Base-by-base conservation (phyloP, 2,329 filamentous ascomycete species). In the Colletotrichum sp. region DNA sequence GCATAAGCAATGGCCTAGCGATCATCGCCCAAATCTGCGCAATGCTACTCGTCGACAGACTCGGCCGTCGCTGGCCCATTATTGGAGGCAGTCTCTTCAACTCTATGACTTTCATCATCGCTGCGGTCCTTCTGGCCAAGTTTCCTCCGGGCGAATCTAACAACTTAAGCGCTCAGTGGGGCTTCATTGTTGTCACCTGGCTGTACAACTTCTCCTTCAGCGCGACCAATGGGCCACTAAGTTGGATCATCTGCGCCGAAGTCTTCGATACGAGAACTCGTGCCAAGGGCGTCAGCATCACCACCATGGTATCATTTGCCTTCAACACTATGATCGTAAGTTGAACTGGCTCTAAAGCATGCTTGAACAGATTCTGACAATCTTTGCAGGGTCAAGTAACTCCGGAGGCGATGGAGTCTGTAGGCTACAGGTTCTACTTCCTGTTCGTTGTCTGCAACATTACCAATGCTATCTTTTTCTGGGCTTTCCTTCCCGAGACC, bases 131-230 rank as follows among this genome's bases (percentile, higher is more conserved):
- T 9, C 77, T 83, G 82, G 81, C 87, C 47, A 77, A 82, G 36
- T 95, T 92, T 81, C 93, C 93, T 2, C 89, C 93, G 2, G 85
- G 87, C 3, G 82, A 81, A 61, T 84, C 86, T 69, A 82, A 81
- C 73, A 83, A 83, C 57, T 59, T 73, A 51, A 61, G 62, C 38
- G 69, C 62, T 4, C 69, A 70, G 27, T 94, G 93, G 92, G 93
- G 90, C 2, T 96, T 96, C 82, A 96, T 96, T 75, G 78, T 73
- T 51, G 87, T 90, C 77, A 96, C 93, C 2, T 95, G 93, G 94
- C 80, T 94, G 2, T 95, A 94, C 87, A 95, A 96, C 83, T 93
- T 95, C 84, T 92, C 88, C 51, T 95, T 95, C 86, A 92, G 89
- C 3, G 57, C 71, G 4, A 2, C 87, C 87, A 15, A 94, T 92